Conservation (phyloP, 2,329 filamentous ascomycete species). For the Colletotrichum tropicale region DNA sequence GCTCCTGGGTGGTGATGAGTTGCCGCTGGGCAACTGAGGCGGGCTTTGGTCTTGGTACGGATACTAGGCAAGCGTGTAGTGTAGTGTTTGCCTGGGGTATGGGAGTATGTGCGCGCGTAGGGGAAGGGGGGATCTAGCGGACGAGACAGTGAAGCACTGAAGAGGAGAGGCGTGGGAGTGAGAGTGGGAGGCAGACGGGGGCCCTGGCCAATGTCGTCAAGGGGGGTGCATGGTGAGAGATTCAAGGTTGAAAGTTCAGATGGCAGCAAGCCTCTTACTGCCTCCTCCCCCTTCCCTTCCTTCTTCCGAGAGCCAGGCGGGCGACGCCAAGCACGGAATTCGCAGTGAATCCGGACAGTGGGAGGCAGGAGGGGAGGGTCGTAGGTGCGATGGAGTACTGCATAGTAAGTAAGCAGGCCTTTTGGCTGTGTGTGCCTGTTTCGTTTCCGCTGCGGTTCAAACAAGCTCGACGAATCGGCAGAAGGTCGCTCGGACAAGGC, state of each 20-base stretch:
- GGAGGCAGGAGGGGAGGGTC: neutral
- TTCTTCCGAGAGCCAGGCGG: neutral
- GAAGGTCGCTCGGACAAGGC: neutral
- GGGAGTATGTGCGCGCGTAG: neutral
- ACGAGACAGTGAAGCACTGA: neutral
- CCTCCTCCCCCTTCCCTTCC: neutral
- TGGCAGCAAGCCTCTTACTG: conserved; percentile 15
- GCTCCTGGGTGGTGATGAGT: neutral
- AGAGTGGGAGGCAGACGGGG: neutral
- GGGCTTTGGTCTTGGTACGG: neutral
- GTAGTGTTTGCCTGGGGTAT: neutral
- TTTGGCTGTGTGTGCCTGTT: conserved; percentile 4
- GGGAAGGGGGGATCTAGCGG: conserved; percentile 13
- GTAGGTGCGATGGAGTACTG: neutral
- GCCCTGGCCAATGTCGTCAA: neutral
- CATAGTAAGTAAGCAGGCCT: neutral
- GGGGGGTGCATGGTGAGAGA: conserved; percentile 3
- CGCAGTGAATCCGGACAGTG: neutral
- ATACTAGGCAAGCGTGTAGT: neutral
- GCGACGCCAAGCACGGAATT: neutral
- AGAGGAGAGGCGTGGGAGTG: neutral
- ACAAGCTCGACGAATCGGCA: conserved; percentile 22
- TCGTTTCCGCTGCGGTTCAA: conserved; percentile 20
- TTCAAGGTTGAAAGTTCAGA: conserved; percentile 18
- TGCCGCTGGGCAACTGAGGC: neutral